Conservation (phyloP, 2,329 filamentous ascomycete genomes). For the Apiospora aurea region DNA sequence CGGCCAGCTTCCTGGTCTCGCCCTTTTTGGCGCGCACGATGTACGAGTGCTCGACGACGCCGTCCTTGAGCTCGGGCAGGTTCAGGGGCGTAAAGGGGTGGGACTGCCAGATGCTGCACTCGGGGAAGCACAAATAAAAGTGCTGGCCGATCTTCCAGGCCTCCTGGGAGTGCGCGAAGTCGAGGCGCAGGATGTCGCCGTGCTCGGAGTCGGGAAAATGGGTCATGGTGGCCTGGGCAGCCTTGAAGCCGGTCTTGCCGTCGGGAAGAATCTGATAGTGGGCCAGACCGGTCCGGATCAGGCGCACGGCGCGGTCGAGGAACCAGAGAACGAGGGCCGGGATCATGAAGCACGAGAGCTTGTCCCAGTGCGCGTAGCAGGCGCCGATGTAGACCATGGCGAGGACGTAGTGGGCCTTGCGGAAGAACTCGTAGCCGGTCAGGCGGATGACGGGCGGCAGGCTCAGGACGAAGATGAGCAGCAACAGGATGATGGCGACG, state of each 20-base stretch:
- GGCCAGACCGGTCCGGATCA: conserved; percentile 64
- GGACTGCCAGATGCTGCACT: conserved; percentile 73
- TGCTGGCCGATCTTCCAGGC: conserved; percentile 74
- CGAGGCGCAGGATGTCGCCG: conserved; percentile 69
- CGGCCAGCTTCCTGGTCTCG: conserved; percentile 63
- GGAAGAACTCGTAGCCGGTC: conserved; percentile 81
- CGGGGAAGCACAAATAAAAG: conserved; percentile 73
- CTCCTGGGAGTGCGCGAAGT: conserved; percentile 67
- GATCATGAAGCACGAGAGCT: conserved; percentile 73
- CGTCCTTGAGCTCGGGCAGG: conserved; percentile 51
- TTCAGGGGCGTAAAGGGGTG: conserved; percentile 74
- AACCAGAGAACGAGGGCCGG: conserved; percentile 70
- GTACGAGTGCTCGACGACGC: conserved; percentile 59
- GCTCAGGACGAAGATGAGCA: conserved; percentile 67
- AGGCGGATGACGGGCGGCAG: conserved; percentile 64
- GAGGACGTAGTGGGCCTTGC: conserved; percentile 75
- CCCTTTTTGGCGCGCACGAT: conserved; percentile 65
- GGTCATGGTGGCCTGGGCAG: conserved; percentile 57
- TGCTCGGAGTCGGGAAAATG: conserved; percentile 62
- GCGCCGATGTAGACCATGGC: conserved; percentile 78
- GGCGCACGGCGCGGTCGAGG: conserved; percentile 66
- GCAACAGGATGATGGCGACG: conserved; percentile 70
- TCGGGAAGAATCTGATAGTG: conserved; percentile 62
- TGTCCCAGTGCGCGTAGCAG: conserved; percentile 77
- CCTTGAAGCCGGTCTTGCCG: conserved; percentile 59